phyloP scores from a whole-genome alignment of 371 early-diverging fungal genomes.

The Chytridium lagenaria region DNA sequence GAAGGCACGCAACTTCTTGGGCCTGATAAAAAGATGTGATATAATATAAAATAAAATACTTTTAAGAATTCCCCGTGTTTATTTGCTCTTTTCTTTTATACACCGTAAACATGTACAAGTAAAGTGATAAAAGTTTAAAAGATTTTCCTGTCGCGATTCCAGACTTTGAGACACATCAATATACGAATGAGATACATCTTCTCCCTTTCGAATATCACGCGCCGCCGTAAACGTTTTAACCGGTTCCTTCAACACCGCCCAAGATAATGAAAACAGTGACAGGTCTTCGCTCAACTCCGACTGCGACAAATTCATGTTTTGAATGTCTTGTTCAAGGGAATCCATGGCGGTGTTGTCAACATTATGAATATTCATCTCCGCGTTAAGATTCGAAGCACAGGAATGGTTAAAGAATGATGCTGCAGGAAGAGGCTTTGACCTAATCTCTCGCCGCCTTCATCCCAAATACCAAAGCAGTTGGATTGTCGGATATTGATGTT shows the following conservation, averaged over 20 bases:
- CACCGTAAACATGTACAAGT: background rate
- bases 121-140: background rate
- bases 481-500: constrained; percentile 34
- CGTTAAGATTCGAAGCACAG: constrained; percentile 31
- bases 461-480: constrained; percentile 45
- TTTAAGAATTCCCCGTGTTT: too few relatives aligned
- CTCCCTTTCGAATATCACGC: background rate
- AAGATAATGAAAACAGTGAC: background rate
- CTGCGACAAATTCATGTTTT: background rate
- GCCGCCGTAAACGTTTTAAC: background rate
- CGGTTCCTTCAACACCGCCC: background rate
- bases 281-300: background rate
- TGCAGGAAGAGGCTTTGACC: constrained; percentile 37
- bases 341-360: too few relatives aligned
- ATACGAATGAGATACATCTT: background rate
- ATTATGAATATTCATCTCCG: background rate
- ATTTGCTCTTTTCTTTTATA: background rate
- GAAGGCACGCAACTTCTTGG: background rate
- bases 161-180: background rate
- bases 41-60: background rate
- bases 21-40: background rate
- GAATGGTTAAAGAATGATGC: constrained; percentile 40
- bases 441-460: constrained; percentile 26
- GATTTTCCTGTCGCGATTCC: background rate
- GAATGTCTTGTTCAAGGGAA: background rate